Base-by-base conservation (phyloP, 208 protist species). In the Leishmania lainsoni region DNA sequence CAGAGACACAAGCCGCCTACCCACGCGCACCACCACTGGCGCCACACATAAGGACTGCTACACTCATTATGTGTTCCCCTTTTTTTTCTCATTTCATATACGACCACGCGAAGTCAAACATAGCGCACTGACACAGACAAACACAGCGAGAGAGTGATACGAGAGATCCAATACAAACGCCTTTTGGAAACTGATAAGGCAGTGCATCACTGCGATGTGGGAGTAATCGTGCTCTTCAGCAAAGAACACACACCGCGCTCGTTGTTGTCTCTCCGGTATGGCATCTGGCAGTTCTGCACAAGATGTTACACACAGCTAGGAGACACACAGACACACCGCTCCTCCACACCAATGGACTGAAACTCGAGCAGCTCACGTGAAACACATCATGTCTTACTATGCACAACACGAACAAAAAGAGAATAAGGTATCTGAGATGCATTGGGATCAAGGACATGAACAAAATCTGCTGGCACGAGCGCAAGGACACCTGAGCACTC, bases 281-380 rank as follows among this genome's bases (percentile, higher is more conserved):
- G 20, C 39, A 71, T 48, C 66, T 71, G 66, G 14, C 20, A 48
- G 22, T 49, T 45, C 35, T 71, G 66, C 48, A 49, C 4, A 48
- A 71, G 17, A 71, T 48, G 16, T 16, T 39, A 48, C 66, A n/a
- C 29, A n/a, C 35, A 71, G 39, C 66, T 48, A 39, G 16, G 4
- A 48, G 14, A 71, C 6, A 48, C 35, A 48, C 39, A 68, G 32
- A 29, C 66, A 26, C 39, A 26, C 10, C n/a, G 58, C 70, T 70
- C 58, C 26, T 4, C 35, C 26, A 48, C 65, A 48, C 80, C 48
- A 35, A 39, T 81, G 61, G 84, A 29, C 73, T 39, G 58, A 35
- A 85, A 20, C 39, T 22, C 20, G 39, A 71, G 39, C 66, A 42
- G 8, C 39, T 48, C 29, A 80, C 32, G 29, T 45, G 48, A 39